phyloP scores from a whole-genome alignment of 2,329 filamentous ascomycete species.

The Metarhizium guizhouense region DNA sequence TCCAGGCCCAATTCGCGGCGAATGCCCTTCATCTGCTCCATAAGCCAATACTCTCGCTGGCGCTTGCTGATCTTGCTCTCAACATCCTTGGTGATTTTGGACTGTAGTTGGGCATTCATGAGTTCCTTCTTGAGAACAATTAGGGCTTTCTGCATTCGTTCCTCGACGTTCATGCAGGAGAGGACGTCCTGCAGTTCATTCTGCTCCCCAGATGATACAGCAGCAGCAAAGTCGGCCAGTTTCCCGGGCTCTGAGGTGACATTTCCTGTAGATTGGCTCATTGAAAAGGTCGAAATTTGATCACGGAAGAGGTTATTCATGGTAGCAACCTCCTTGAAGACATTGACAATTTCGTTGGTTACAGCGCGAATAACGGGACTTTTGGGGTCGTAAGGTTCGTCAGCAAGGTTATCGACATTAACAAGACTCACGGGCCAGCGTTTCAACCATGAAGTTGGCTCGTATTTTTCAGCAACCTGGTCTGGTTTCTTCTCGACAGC shows the following conservation, averaged over 20 bases:
- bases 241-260: slow-evolving; percentile 92
- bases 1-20: slow-evolving; percentile 91
- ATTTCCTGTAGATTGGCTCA: slow-evolving; percentile 90
- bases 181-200: slow-evolving; percentile 88
- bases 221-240: slow-evolving; percentile 92
- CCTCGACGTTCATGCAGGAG: slow-evolving; percentile 81
- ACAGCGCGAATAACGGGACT: slow-evolving; percentile 83
- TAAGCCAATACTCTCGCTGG: slow-evolving; percentile 95
- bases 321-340: slow-evolving; percentile 92
- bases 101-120: slow-evolving; percentile 94
- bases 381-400: slow-evolving; percentile 85
- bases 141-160: slow-evolving; percentile 83
- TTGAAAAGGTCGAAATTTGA: slow-evolving; percentile 94
- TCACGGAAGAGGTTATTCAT: slow-evolving; percentile 94
- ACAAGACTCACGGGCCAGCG: slow-evolving; percentile 90
- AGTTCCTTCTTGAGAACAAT: slow-evolving; percentile 94
- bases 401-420: slow-evolving; percentile 85
- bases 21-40: slow-evolving; percentile 99
- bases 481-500: slow-evolving; percentile 52
- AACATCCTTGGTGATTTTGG: slow-evolving; percentile 96
- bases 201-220: slow-evolving; percentile 89
- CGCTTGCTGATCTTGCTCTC: slow-evolving; percentile 96
- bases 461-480: slow-evolving; percentile 50
- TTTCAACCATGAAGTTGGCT: slow-evolving; percentile 83
- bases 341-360: slow-evolving; percentile 96